Evolutionary conservation across 306 rosid species (phyloP), one percentile per base, ranked within the genome.

Genomic region (Glycine tomentella): DNA sequence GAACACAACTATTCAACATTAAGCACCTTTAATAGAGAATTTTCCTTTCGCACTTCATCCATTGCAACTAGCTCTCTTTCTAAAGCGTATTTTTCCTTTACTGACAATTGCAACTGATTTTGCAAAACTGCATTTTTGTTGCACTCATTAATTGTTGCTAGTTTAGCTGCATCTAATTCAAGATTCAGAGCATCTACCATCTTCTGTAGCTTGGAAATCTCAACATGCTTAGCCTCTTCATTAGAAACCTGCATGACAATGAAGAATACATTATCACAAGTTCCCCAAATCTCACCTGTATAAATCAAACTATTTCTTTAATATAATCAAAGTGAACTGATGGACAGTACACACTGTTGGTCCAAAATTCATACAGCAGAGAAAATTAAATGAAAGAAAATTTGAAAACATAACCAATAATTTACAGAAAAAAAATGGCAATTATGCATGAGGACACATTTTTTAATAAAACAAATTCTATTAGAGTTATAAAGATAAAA

Each of bases 101-200:
- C 40, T 8, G 90, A 93, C 79, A 90, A 83, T 25, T 88, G 96
- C 83, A 95, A 74, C 86, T 91, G 99, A 87, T 89, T 93, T 74
- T 91, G 91, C 77, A 95, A 85, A 87, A 91, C 87, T 14, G 90
- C 93, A 85, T 89, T 95, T 89, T 91, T 95, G 83, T 95, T 91
- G 82, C 88, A 87, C 81, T 95, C 99, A 75, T 93, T 90, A 51
- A 89, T 87, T 80, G 96, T 83, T 17, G 91, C 91, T 67, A 86
- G 78, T 74, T 93, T 95, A 13, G 97, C 92, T 13, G 91, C 97
- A 82, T 91, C 94, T 52, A 95, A 76, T 87, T 93, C 97, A 80
- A 90, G 89, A 64, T 81, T 93, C 87, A 85, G 70, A 74, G 95
- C 89, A 80, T 89, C 92, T 79, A 89, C 20, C 74, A 48, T 79